These are phyloP conservation scores for Aphanomyces euteiches DNA, from an alignment of 352 stramenopile species.

Conservation along the genomic window DNA sequence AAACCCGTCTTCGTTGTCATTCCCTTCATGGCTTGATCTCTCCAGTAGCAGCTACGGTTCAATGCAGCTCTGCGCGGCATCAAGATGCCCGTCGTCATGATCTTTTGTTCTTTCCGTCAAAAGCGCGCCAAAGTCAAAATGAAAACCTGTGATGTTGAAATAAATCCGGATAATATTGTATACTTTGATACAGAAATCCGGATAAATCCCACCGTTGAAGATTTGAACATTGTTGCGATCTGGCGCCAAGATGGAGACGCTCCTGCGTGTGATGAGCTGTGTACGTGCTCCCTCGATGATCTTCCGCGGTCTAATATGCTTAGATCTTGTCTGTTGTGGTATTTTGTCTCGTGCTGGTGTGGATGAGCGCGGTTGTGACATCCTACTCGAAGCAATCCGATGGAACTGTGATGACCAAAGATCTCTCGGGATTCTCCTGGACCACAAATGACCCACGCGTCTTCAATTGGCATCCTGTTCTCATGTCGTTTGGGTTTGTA, in stretches of 20 bases:
- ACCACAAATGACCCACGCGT: slow-evolving; percentile 51
- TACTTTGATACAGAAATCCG: no score
- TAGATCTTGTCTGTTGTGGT: slow-evolving; percentile 57
- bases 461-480: slow-evolving; percentile 85
- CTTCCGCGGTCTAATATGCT: background rate
- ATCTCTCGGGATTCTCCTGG: slow-evolving; percentile 67
- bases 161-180: no score
- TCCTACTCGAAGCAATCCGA: slow-evolving; percentile 47
- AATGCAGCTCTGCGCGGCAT: no score
- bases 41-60: no score
- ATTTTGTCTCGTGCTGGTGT: slow-evolving; percentile 61
- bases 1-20: no score
- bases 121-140: no score
- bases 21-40: no score
- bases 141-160: no score
- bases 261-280: background rate
- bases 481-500: slow-evolving; percentile 83
- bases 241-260: background rate
- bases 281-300: background rate
- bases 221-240: background rate
- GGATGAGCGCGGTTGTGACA: slow-evolving; percentile 67
- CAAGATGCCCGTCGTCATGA: no score
- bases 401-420: slow-evolving; percentile 40
- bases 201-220: background rate
- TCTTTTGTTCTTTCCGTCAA: no score